Conservation (phyloP, 768 basidiomycete genomes). For the Lentinula lateritia region DNA sequence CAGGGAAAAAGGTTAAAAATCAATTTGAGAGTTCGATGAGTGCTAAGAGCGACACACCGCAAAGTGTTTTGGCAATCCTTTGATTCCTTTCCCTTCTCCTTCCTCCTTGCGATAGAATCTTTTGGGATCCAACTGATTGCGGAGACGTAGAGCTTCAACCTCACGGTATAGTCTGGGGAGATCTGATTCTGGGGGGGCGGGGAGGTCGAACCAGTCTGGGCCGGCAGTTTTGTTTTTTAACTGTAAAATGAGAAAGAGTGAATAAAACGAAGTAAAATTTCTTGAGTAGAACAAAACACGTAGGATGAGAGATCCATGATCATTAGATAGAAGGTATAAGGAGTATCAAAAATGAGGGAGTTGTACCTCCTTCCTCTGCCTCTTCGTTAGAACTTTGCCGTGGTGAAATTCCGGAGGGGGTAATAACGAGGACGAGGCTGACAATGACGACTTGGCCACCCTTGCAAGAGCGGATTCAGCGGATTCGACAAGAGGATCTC, state of each 20-base stretch:
- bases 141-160: constrained; percentile 80
- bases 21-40: too few species aligned
- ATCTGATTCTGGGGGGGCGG: constrained; percentile 76
- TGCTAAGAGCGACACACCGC: constrained; percentile 46
- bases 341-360: too few species aligned
- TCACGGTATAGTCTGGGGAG: constrained; percentile 77
- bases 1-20: too few species aligned
- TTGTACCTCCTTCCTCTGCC: constrained; percentile 61
- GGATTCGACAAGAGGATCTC: constrained; percentile 58
- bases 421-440: constrained; percentile 30
- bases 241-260: constrained; percentile 30
- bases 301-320: not conserved
- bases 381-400: constrained; percentile 68
- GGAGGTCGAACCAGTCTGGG: constrained; percentile 83
- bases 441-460: constrained; percentile 15
- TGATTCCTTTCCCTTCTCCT: constrained; percentile 79
- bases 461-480: constrained; percentile 41
- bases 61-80: constrained; percentile 83
- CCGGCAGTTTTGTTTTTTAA: constrained; percentile 70
- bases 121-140: constrained; percentile 89
- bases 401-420: constrained; percentile 55
- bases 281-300: not conserved
- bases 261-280: not conserved
- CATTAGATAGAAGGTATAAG: not conserved
- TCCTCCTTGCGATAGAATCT: constrained; percentile 86